phyloP scores from a whole-genome alignment of 2,329 filamentous ascomycete genomes.

The Aspergillus sp. region DNA sequence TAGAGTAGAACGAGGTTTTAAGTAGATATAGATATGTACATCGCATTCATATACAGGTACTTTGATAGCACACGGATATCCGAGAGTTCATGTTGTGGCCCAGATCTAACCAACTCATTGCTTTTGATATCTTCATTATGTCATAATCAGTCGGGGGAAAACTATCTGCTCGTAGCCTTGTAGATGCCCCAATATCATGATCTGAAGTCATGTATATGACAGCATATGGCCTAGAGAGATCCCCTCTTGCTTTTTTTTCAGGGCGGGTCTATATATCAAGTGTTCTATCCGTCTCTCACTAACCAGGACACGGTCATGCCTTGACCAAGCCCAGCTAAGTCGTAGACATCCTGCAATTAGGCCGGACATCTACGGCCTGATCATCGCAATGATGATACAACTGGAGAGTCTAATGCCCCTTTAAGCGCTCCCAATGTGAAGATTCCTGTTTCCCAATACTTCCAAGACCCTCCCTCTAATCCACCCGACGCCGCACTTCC shows the following conservation, averaged over 20 bases:
- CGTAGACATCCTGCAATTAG: not conserved
- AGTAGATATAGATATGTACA: too few relatives aligned
- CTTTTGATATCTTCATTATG: not conserved
- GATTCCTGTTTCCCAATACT: too few relatives aligned
- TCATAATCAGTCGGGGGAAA: not conserved
- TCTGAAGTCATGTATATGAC: not conserved
- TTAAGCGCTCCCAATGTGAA: not conserved
- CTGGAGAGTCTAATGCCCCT: too few relatives aligned
- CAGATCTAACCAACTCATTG: not conserved
- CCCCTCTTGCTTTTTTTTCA: not conserved
- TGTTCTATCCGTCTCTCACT: not conserved
- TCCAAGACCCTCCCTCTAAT: constrained; percentile 39
- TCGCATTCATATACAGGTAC: too few relatives aligned
- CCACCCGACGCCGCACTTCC: constrained; percentile 63
- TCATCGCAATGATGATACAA: not conserved
- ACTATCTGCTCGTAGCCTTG: not conserved
- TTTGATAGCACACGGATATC: not conserved
- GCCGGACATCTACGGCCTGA: not conserved
- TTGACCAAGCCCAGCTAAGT: not conserved
- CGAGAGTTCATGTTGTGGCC: too few relatives aligned
- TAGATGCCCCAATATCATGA: not conserved
- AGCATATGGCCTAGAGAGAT: not conserved
- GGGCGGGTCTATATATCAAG: not conserved
- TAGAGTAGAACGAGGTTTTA: too few relatives aligned
- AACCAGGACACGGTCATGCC: not conserved